Percentiles rank a stretch among this genome's conserved stretches.
Evolutionary conservation across 1,284 basidiomycete genomes (phyloP).

Genomic region (Somion occarium): DNA sequence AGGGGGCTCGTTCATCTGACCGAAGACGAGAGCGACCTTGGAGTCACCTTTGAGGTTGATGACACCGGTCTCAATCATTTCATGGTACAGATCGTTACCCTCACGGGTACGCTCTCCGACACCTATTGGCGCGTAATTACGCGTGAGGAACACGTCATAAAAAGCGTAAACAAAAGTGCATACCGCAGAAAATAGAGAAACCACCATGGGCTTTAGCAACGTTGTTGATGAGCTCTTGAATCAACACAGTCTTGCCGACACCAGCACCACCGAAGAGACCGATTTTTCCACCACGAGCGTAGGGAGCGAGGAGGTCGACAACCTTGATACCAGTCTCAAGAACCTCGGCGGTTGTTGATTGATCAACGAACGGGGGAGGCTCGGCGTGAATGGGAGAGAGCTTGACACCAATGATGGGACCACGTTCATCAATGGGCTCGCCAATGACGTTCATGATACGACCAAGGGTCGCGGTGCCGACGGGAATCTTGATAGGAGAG

Average conservation of each 20-base stretch:
- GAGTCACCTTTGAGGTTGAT: conserved; percentile 99
- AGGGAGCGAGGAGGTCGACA: conserved; percentile 97
- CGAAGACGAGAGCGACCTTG: conserved; percentile 99
- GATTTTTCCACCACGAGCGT: conserved; percentile 99
- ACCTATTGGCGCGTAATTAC: conserved; percentile 43
- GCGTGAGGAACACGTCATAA: background rate
- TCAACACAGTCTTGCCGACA: conserved; percentile 99
- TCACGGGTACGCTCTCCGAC: conserved; percentile 99
- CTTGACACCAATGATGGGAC: conserved; percentile 95
- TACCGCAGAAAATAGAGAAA: conserved; percentile 99
- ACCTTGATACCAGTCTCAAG: conserved; percentile 99
- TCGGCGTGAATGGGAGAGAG: conserved; percentile 93
- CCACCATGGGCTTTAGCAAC: conserved; percentile 99
- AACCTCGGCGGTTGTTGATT: conserved; percentile 97
- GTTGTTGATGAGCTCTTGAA: conserved; percentile 99
- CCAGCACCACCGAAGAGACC: conserved; percentile 99
- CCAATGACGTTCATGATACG: conserved; percentile 99
- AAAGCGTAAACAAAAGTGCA: conserved; percentile 23
- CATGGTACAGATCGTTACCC: conserved; percentile 99
- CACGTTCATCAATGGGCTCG: conserved; percentile 99
- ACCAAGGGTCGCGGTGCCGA: conserved; percentile 89
- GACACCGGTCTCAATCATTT: conserved; percentile 99
- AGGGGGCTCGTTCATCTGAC: conserved; percentile 99
- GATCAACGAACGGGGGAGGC: conserved; percentile 94
- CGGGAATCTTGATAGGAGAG: conserved; percentile 93